Base-by-base conservation (phyloP, 345 rosid genomes). In the Gossypium bickii region DNA sequence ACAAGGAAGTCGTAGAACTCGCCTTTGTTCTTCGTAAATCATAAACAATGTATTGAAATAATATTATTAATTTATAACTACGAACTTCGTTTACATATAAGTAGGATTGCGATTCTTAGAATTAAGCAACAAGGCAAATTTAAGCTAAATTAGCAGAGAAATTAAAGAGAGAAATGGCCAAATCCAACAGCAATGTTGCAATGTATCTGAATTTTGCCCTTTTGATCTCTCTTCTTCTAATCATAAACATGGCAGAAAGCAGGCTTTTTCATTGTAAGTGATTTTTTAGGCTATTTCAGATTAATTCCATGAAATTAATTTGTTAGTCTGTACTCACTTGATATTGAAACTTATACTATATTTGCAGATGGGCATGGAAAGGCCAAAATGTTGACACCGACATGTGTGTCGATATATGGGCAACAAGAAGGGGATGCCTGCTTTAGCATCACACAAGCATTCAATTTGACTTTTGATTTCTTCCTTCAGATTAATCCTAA, bases 201-300 rank as follows among this genome's bases (percentile, higher is more conserved):
- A 63, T 38, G 48, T 38, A 34, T 34, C 51, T 43, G 9, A 63
- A 63, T 22, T 17, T 65, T 0, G 8, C n/a, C 2, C 25, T 65
- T 17, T 38, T 63, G 67, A 41, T 9, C 68, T 38, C 48, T 43
- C 27, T 65, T 65, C 51, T 65, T 65, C 69, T 65, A 45, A 65
- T 65, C 69, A n/a, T 65, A 5, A 65, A 65, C 69, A 65, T 43
- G 51, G 69, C 69, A 0, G 69, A 65, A 43, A 41, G 69, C 51
- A 65, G 27, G 15, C 22, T 43, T 8, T 17, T n/a, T 9, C 6
- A 9, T 17, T 8, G 67, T 63, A 63, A 38, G 48, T 63, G 38
- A 12, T 58, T 0, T 48, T 48, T 10, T 3, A 34, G 7, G 41
- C 41, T 34, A 48, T 48, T 48, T 48, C 13, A 11, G 12, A 2